These are phyloP conservation scores for Vanrija humicola DNA, from an alignment of 1,284 basidiomycete genomes.

Conservation along the genomic window DNA sequence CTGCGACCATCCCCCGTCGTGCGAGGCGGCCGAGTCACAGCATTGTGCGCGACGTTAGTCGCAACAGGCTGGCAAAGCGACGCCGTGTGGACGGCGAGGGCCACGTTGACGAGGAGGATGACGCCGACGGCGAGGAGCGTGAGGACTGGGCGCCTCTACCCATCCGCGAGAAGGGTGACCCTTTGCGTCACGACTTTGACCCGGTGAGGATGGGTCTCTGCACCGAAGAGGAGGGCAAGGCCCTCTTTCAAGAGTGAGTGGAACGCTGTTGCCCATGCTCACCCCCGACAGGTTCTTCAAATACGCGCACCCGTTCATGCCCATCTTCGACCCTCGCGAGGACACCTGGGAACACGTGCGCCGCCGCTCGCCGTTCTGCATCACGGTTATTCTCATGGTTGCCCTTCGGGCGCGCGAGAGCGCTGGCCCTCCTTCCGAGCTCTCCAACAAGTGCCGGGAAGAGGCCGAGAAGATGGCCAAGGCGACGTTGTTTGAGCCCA, in stretches of 20 bases:
- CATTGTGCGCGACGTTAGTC: too few species aligned
- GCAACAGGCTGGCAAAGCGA: slow-evolving; percentile 1
- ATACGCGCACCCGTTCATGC: slow-evolving; percentile 28
- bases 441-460: slow-evolving; percentile 1
- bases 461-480: slow-evolving; percentile 16
- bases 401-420: slow-evolving; percentile 13
- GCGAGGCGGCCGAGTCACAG: too few species aligned
- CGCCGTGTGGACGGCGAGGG: neutral
- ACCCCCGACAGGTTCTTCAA: slow-evolving; percentile 22
- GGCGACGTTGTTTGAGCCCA: slow-evolving; percentile 28
- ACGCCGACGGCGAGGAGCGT: neutral
- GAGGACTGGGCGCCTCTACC: neutral
- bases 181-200: slow-evolving; percentile 8
- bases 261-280: too few species aligned
- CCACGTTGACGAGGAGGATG: neutral
- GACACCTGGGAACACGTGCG: slow-evolving; percentile 34
- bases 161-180: slow-evolving; percentile 7
- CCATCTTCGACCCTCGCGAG: slow-evolving; percentile 24
- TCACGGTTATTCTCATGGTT: slow-evolving; percentile 26
- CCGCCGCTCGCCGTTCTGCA: slow-evolving; percentile 25
- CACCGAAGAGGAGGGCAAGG: slow-evolving; percentile 14
- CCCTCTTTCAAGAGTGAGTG: slow-evolving; percentile 21
- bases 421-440: slow-evolving; percentile 12
- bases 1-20: too few species aligned
- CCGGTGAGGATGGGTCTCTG: slow-evolving; percentile 18